Conservation (phyloP, 2,329 filamentous ascomycete species). For the Pyricularia sp. region DNA sequence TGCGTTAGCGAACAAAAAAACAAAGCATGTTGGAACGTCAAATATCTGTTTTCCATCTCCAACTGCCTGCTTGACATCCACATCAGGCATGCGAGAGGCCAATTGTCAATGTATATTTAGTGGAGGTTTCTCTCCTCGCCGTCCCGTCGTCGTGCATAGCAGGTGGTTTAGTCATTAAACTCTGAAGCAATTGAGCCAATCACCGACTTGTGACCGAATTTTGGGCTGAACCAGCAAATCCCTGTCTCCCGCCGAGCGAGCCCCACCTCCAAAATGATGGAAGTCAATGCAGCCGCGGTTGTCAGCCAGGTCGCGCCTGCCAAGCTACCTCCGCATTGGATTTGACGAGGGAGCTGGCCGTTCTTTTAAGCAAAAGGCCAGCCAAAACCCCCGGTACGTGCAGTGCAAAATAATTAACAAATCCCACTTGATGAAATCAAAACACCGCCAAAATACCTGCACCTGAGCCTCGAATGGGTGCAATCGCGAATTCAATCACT, state of each 20-base stretch:
- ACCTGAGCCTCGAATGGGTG: not conserved
- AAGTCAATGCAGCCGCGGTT: slow-evolving; percentile 2
- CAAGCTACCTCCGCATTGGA: not conserved
- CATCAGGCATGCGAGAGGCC: not conserved
- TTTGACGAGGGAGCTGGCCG: not conserved
- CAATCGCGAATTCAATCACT: not conserved
- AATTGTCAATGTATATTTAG: not conserved
- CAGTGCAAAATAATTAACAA: not conserved
- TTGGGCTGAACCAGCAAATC: not conserved
- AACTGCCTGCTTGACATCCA: not conserved
- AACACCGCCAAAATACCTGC: not conserved
- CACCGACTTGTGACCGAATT: not conserved
- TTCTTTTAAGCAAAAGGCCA: not conserved
- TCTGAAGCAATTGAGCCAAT: not conserved
- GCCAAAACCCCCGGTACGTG: not conserved
- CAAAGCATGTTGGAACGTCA: not conserved
- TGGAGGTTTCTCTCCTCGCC: not conserved
- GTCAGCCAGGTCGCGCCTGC: not conserved
- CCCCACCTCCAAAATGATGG: not conserved
- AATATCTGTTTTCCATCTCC: not conserved
- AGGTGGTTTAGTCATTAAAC: not conserved
- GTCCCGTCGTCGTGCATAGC: not conserved
- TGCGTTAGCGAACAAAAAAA: not conserved
- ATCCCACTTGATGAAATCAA: not conserved
- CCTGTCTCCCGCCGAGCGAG: not conserved